phyloP scores from a whole-genome alignment of 1,139 yeast species.

The Candida pseudoviswanathii region DNA sequence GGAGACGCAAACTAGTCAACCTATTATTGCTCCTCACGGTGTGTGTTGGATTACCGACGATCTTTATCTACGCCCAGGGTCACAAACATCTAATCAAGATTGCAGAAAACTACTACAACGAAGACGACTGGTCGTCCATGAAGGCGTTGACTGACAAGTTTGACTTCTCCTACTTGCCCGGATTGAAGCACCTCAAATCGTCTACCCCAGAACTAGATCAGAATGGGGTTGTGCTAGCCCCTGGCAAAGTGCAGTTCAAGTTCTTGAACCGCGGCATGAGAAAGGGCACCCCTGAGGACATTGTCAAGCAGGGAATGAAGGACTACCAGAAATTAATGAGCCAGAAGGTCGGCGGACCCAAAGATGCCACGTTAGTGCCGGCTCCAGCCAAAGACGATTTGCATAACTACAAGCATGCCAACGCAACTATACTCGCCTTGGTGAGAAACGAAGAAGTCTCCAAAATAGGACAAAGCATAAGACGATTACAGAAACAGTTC shows the following conservation, averaged over 20 bases:
- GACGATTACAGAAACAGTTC: constrained; percentile 62
- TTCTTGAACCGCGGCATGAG: constrained; percentile 33
- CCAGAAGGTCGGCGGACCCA: constrained; percentile 48
- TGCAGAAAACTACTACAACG: constrained; percentile 7
- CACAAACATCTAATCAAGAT: constrained; percentile 6
- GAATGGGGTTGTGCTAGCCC: constrained; percentile 20
- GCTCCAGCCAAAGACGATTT: constrained; percentile 30
- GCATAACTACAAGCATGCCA: constrained; percentile 46
- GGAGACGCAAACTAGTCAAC: constrained; percentile 12
- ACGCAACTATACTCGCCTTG: constrained; percentile 73
- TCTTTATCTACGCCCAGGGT: neutral
- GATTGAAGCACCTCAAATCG: constrained; percentile 8
- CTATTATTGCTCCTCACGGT: constrained; percentile 2
- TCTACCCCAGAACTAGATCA: constrained; percentile 4
- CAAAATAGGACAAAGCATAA: constrained; percentile 53
- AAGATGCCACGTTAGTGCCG: constrained; percentile 42
- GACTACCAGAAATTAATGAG: constrained; percentile 34
- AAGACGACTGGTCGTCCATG: constrained; percentile 13
- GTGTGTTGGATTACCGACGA: neutral
- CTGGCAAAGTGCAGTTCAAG: constrained; percentile 35
- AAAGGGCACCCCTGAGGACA: constrained; percentile 29
- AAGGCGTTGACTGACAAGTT: constrained; percentile 12
- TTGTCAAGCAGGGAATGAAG: constrained; percentile 35
- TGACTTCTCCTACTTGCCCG: constrained; percentile 13
- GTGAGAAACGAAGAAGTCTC: constrained; percentile 65